Evolutionary conservation across 75 land plant genomes (phyloP), one percentile per base, ranked within the genome.

Genomic region (Pinus taeda): DNA sequence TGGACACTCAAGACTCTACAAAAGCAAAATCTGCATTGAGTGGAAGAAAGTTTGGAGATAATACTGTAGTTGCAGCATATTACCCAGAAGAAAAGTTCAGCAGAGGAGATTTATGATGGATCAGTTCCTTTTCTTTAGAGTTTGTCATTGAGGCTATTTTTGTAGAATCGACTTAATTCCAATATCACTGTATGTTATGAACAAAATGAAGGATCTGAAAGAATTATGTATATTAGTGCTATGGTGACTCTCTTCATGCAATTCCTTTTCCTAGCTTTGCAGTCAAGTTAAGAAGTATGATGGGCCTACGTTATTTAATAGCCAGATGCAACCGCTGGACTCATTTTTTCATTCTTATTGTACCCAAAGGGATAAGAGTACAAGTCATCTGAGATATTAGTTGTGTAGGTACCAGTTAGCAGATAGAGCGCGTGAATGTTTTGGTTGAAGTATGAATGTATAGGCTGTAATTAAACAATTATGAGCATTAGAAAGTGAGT

Each of bases 31-130:
- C 14, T 58, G 60, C 85, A 18, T 76, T 83, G 56, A 81, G 77
- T 60, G 79, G 79, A 15, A 60, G 85, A 56, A 82, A 71, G 39
- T 83, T 83, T 66, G 85, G 85, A 14, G 85, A 85, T 22, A 81
- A 83, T 49, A 67, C 71, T 15, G 85, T 83, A 21, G 60, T 37
- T 18, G 84, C 85, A 8, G 73, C 55, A 4, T 83, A 74, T 69
- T 83, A 82, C n/a, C 79, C 85, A 18, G 85, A 83, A 69, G 85
- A 83, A 59, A 83, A 83, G 57, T 83, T 83, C 65, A 17, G 57
- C 13, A 57, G 74, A 24, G 83, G 83, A 53, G 83, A 82, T 20
- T 37, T 82, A 82, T 63, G 73, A 80, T 26, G 81, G 81, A 56
- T 80, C 37, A 66, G 71, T n/a, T 36, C 4, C 71, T 37, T 66